Evolutionary conservation across 495 filamentous ascomycete species (phyloP).

Genomic region (Sporormia fimetaria): DNA sequence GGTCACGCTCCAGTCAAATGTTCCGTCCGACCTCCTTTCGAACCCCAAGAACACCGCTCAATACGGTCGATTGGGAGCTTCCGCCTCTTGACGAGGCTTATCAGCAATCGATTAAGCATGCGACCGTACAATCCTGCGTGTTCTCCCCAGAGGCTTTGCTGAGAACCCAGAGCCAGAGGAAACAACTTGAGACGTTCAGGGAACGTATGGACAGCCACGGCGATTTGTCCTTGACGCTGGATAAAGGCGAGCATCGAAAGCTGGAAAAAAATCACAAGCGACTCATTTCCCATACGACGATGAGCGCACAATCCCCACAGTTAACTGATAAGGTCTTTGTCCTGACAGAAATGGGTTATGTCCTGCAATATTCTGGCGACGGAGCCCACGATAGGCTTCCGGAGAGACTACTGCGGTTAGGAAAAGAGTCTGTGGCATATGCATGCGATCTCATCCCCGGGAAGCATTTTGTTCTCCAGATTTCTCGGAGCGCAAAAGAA

Average conservation of each 20-base stretch:
- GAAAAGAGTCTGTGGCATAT: conserved; percentile 80
- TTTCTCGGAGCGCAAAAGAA: conserved; percentile 60
- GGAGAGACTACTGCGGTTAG: conserved; percentile 75
- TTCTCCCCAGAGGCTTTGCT: conserved; percentile 50
- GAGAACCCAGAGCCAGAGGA: conserved; percentile 45
- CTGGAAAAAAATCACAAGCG: conserved; percentile 19
- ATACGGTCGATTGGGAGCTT: conserved; percentile 47
- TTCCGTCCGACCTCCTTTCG: conserved; percentile 13
- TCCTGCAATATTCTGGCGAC: conserved; percentile 78
- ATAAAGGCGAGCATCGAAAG: conserved; percentile 28
- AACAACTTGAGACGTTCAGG: conserved; percentile 34
- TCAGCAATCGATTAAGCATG: conserved; percentile 62
- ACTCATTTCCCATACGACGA: conserved; percentile 44
- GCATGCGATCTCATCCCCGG: conserved; percentile 88
- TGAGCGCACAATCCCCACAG: conserved; percentile 43
- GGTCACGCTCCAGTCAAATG: conserved; percentile 13
- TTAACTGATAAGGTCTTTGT: conserved; percentile 80
- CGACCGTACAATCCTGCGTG: conserved; percentile 39
- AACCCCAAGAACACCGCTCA: conserved; percentile 5
- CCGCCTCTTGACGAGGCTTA: conserved; percentile 87
- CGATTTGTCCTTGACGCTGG: conserved; percentile 27
- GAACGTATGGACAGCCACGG: conserved; percentile 30
- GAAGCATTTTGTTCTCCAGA: conserved; percentile 82
- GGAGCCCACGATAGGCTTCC: conserved; percentile 72
- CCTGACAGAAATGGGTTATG: conserved; percentile 66